A percentile compares a stretch with the other conserved stretches of the same genome.
phyloP scores from a whole-genome alignment of 257 asterid species.

The Nicotiana attenuata region DNA sequence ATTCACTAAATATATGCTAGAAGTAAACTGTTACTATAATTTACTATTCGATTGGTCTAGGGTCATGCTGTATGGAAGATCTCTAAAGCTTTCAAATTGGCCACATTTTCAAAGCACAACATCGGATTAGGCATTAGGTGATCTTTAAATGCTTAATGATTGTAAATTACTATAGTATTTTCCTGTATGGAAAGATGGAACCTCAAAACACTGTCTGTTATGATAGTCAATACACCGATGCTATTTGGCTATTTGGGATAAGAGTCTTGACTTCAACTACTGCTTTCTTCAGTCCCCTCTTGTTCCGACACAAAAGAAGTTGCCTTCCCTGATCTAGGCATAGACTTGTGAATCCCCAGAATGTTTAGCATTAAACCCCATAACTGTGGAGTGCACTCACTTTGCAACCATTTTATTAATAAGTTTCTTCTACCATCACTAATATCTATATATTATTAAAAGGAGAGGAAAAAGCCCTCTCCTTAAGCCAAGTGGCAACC shows the following conservation, averaged over 20 bases:
- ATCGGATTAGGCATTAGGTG: not conserved
- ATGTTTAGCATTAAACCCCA: not conserved
- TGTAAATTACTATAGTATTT: not conserved
- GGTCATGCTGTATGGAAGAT: not conserved
- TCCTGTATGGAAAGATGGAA: not conserved
- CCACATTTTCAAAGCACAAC: not conserved
- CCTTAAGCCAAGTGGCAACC: too few relatives aligned
- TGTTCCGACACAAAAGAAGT: not conserved
- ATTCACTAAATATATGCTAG: not conserved
- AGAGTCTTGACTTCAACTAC: not conserved
- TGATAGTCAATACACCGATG: not conserved
- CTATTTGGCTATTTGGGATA: not conserved
- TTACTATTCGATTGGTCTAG: not conserved
- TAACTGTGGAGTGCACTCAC: not conserved
- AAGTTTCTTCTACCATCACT: not conserved
- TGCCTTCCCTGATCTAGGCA: not conserved
- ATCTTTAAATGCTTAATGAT: not conserved
- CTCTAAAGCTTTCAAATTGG: not conserved
- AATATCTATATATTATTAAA: too few relatives aligned
- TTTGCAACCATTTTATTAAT: not conserved
- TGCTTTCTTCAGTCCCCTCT: not conserved
- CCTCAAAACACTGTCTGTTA: not conserved
- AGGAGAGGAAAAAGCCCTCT: too few relatives aligned
- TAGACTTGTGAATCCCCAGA: not conserved
- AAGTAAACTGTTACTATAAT: not conserved